Evolutionary conservation across 768 basidiomycete species (phyloP).

Genomic region (Exsudoporus frostii): DNA sequence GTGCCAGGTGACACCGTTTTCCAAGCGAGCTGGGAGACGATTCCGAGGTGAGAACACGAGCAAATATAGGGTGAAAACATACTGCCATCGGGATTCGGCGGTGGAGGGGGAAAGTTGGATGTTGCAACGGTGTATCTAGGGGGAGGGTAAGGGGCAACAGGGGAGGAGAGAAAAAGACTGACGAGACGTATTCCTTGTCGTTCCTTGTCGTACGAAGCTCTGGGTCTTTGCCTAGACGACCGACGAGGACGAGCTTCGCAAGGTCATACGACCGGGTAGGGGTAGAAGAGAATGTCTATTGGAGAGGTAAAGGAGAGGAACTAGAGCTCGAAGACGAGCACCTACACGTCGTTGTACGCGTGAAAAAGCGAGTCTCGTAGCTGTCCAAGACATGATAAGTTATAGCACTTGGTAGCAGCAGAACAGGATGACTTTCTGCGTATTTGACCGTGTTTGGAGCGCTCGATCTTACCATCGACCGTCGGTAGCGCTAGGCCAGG

Average conservation of each 20-base stretch:
- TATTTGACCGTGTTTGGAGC: conserved; percentile 23
- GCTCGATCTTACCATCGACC: background rate
- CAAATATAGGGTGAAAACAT: conserved; percentile 22
- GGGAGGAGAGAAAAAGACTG: conserved; percentile 24
- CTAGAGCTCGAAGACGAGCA: conserved; percentile 6
- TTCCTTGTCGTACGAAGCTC: conserved; percentile 64
- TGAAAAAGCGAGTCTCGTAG: conserved; percentile 43
- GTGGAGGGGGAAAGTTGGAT: conserved; percentile 54
- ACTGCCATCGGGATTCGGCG: conserved; percentile 62
- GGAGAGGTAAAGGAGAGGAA: background rate
- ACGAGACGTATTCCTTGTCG: conserved; percentile 79
- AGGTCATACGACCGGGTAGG: conserved; percentile 55
- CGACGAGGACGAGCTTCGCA: conserved; percentile 75
- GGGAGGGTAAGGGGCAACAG: background rate
- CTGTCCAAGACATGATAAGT: conserved; percentile 45
- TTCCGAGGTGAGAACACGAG: background rate
- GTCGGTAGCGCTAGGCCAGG: background rate
- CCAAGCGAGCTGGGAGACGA: conserved; percentile 45
- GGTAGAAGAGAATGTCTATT: conserved; percentile 65
- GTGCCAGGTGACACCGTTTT: conserved; percentile 68
- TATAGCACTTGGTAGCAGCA: background rate
- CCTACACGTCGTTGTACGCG: conserved; percentile 49
- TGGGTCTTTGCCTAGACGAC: conserved; percentile 68
- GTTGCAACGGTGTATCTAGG: conserved; percentile 78
- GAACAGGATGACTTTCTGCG: background rate